Conservation (phyloP, 768 basidiomycete species). For the Coprinellus aureogranulatus region DNA sequence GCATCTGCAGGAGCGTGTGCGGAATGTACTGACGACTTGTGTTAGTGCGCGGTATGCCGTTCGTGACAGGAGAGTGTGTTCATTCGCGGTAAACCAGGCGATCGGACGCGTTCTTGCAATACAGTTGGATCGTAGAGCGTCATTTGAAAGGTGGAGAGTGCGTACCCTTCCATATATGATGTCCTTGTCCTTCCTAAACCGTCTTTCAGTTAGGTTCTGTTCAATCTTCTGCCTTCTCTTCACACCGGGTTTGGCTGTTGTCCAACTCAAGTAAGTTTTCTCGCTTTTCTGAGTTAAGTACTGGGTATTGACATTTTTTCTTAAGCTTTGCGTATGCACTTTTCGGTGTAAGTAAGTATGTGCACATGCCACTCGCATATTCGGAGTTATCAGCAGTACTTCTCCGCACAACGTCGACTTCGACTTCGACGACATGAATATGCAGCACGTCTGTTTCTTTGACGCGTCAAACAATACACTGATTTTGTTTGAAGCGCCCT, state of each 20-base stretch:
- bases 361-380: conserved; percentile 17
- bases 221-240: conserved; percentile 96
- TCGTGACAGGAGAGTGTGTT: conserved; percentile 95
- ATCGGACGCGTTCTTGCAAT: conserved; percentile 91
- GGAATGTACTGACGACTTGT: conserved; percentile 91
- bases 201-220: conserved; percentile 71
- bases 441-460: conserved; percentile 72
- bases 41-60: conserved; percentile 97
- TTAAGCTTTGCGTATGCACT: too few species aligned
- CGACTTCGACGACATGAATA: conserved; percentile 99
- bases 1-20: conserved; percentile 90
- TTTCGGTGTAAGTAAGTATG: too few species aligned
- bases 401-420: conserved; percentile 99
- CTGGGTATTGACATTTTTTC: too few species aligned
- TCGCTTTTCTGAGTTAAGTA: too few species aligned
- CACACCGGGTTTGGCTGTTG: conserved; percentile 99
- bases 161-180: conserved; percentile 34
- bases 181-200: background rate
- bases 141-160: conserved; percentile 98
- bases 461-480: conserved; percentile 6
- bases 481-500: conserved; percentile 64
- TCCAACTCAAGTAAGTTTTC: too few species aligned
- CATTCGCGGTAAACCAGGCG: conserved; percentile 96
- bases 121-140: conserved; percentile 97
- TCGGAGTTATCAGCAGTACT: conserved; percentile 50